Evolutionary conservation across 352 stramenopile genomes (phyloP).

Genomic region (Elongisporangium prolatum): DNA sequence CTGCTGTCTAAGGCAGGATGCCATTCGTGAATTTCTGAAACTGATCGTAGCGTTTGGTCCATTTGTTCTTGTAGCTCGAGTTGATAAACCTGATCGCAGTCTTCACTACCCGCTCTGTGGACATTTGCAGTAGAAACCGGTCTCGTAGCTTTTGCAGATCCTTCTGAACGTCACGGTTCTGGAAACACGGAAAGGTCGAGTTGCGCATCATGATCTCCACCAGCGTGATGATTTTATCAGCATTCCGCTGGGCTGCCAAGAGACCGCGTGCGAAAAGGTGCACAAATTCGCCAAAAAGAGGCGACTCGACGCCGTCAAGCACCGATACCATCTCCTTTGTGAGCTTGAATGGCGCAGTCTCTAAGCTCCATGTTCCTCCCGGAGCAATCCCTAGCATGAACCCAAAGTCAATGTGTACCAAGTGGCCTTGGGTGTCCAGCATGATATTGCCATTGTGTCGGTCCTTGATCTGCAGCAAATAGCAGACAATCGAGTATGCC

Average conservation of each 20-base stretch:
- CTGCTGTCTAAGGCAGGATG: constrained; percentile 79
- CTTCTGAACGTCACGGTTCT: constrained; percentile 86
- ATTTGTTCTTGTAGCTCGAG: constrained; percentile 91
- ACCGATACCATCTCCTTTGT: constrained; percentile 94
- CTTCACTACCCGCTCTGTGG: constrained; percentile 68
- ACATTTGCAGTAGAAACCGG: constrained; percentile 51
- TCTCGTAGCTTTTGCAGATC: constrained; percentile 68
- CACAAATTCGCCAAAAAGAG: constrained; percentile 66
- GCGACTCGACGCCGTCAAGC: constrained; percentile 61
- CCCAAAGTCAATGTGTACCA: constrained; percentile 97
- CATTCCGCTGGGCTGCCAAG: constrained; percentile 46
- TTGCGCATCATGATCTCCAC: constrained; percentile 85
- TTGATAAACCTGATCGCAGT: constrained; percentile 84
- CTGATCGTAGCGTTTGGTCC: constrained; percentile 91
- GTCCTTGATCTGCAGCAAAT: constrained; percentile 92
- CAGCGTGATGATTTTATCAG: constrained; percentile 60
- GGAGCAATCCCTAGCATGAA: constrained; percentile 94
- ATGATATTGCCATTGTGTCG: constrained; percentile 97
- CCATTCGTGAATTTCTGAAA: constrained; percentile 93
- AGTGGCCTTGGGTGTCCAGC: constrained; percentile 83
- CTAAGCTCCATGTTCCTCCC: constrained; percentile 90
- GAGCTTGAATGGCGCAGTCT: constrained; percentile 95
- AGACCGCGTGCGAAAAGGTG: constrained; percentile 54
- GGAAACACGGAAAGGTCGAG: constrained; percentile 74
- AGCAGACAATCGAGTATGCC: constrained; percentile 75